A percentile compares a stretch with the other conserved stretches of the same genome.
These are phyloP conservation scores for Apiospora aurea DNA, from an alignment of 2,329 filamentous ascomycete genomes.

Conservation along the genomic window DNA sequence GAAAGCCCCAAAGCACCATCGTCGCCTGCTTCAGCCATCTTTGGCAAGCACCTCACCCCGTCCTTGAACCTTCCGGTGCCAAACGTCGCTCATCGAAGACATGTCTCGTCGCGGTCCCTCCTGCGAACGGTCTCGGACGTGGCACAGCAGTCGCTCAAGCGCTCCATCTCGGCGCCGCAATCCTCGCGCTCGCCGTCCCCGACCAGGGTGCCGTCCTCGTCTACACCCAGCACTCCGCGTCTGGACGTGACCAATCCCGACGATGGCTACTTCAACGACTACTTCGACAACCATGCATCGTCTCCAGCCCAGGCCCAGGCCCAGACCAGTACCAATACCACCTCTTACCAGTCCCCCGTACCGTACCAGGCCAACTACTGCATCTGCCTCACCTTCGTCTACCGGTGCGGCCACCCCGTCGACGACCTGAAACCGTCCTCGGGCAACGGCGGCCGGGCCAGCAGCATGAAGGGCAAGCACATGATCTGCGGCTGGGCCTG, in stretches of 20 bases:
- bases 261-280: not conserved
- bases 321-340: not conserved
- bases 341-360: not conserved
- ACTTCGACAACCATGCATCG: not conserved
- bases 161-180: not conserved
- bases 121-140: not conserved
- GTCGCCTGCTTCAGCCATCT: not conserved
- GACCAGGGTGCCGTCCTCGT: not conserved
- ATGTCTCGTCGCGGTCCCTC: not conserved
- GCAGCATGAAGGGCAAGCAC: constrained; percentile 17
- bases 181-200: not conserved
- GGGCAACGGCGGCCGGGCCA: not conserved
- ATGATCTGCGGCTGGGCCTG: constrained; percentile 15
- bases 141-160: constrained; percentile 15
- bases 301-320: not conserved
- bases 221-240: not conserved
- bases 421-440: not conserved
- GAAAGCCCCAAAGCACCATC: not conserved
- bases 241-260: constrained; percentile 2
- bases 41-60: not conserved
- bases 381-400: constrained; percentile 5
- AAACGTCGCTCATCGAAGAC: not conserved
- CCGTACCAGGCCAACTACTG: not conserved
- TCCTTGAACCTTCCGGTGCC: not conserved
- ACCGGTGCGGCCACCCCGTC: constrained; percentile 17